Base-by-base conservation (phyloP, 2,329 filamentous ascomycete genomes). In the Alternaria metachromatica region DNA sequence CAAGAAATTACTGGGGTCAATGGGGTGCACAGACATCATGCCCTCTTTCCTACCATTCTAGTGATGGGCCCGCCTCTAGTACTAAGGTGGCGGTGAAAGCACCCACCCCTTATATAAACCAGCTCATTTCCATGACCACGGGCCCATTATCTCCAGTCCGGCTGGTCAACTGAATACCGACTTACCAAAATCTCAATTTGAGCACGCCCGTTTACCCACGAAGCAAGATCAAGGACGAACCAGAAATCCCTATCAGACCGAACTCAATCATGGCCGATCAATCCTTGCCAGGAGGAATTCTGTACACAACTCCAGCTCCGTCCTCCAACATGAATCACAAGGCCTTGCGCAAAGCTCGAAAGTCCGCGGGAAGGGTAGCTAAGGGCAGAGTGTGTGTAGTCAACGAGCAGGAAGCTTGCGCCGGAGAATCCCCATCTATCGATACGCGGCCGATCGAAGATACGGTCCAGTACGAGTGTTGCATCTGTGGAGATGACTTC, bases 401-500 rank as follows among this genome's bases (percentile, higher is more conserved):
- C 48, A 10, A 33, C 18, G n/a, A 50, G 7, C 26, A 50, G 18
- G 18, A 20, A 30, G n/a, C 48, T 30, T 26, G n/a, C 6, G 26
- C 6, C 6, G 26, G 30, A 30, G 26, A 8, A 33, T 20, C n/a
- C 12, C 41, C 41, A 13, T 44, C 10, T 44, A 33, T 20, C 26
- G 11, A 30, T 12, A 18, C 6, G 18, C 26, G 6, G 20, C n/a
- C 26, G 18, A n/a, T 12, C n/a, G 43, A 58, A 25, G 43, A 44
- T n/a, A 33, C 44, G 33, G 15, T 25, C 8, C 3, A 49, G 33
- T 63, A 60, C 61, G 45, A 55, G 13, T 63, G 61, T 21, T 48
- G 41, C 15, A 49, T 60, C 10, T 63, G 61, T 20, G 26, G 50
- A 15, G 51, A 44, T 15, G 44, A 56, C 3, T 45, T 51, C n/a